A percentile compares a stretch with the other conserved stretches of the same genome.
Conservation (phyloP, 2,329 filamentous ascomycete genomes). For the Juglanconis sp. region DNA sequence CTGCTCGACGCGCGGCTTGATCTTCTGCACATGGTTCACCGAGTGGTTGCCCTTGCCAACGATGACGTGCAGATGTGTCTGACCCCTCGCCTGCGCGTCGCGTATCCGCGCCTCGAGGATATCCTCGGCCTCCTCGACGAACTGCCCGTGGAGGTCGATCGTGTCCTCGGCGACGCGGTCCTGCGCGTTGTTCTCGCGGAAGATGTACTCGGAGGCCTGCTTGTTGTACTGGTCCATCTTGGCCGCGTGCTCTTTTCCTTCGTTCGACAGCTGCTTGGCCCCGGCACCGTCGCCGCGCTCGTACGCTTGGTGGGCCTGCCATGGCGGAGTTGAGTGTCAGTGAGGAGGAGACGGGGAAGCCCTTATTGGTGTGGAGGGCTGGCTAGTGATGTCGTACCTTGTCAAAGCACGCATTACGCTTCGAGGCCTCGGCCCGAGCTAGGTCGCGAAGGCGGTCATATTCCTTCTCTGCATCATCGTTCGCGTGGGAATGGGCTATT, state of each 20-base stretch:
- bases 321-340: not conserved
- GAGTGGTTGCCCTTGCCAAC: constrained; percentile 95
- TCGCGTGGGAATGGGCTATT: constrained; percentile 33
- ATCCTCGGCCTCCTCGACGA: constrained; percentile 89
- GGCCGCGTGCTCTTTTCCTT: constrained; percentile 79
- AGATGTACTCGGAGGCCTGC: constrained; percentile 90
- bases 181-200: constrained; percentile 85
- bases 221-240: constrained; percentile 87
- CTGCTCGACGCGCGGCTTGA: constrained; percentile 91
- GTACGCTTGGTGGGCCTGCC: constrained; percentile 74
- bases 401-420: constrained; percentile 75
- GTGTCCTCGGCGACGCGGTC: constrained; percentile 75
- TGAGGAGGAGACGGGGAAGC: not conserved
- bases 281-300: constrained; percentile 72
- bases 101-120: constrained; percentile 84
- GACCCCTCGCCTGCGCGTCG: constrained; percentile 68
- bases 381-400: constrained; percentile 45
- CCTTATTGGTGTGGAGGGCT: not conserved
- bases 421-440: constrained; percentile 75
- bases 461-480: constrained; percentile 71
- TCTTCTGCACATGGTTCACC: constrained; percentile 77
- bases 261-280: constrained; percentile 81
- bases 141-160: constrained; percentile 93
- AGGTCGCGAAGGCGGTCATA: constrained; percentile 87
- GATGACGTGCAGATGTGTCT: constrained; percentile 87